Percentiles rank a stretch among this genome's conserved stretches.
These are phyloP conservation scores for Leucosporidium yakuticum DNA, from an alignment of 768 basidiomycete species.

Conservation along the genomic window DNA sequence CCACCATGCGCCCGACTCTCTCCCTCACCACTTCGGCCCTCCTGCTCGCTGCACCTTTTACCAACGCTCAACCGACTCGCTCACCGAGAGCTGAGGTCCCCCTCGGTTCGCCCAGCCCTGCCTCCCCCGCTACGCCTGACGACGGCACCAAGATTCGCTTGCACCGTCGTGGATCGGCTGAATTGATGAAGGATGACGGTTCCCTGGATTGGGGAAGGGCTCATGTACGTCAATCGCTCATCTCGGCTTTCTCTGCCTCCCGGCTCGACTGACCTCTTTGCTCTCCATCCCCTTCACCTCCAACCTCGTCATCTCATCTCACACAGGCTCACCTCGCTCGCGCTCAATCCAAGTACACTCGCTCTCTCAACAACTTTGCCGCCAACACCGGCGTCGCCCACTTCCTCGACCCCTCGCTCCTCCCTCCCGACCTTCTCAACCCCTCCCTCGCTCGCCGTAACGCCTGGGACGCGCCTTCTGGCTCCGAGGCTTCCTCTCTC, in stretches of 20 bases:
- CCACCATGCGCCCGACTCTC: background rate
- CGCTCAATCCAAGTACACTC: slow-evolving; percentile 14
- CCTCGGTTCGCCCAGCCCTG: background rate
- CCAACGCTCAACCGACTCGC: background rate
- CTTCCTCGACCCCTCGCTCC: background rate
- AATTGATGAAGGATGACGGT: background rate
- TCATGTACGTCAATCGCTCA: background rate
- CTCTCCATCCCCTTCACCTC: background rate
- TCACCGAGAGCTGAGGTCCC: background rate
- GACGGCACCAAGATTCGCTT: too few relatives aligned
- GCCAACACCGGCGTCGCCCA: slow-evolving; percentile 2
- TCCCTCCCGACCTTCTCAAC: background rate
- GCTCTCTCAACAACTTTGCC: background rate
- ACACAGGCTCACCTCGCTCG: slow-evolving; percentile 9
- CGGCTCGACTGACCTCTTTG: background rate
- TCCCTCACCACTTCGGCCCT: background rate
- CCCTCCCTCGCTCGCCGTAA: background rate
- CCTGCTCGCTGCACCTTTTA: background rate
- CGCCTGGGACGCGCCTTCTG: background rate
- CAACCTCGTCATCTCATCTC: background rate
- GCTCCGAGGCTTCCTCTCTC: background rate
- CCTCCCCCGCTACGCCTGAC: background rate
- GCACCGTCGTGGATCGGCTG: too few relatives aligned
- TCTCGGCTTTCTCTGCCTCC: background rate
- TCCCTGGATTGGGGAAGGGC: background rate